Evolutionary conservation across 179 eudicot species (phyloP), one percentile per base, ranked within the genome.

Genomic region (Corrigiola litoralis): DNA sequence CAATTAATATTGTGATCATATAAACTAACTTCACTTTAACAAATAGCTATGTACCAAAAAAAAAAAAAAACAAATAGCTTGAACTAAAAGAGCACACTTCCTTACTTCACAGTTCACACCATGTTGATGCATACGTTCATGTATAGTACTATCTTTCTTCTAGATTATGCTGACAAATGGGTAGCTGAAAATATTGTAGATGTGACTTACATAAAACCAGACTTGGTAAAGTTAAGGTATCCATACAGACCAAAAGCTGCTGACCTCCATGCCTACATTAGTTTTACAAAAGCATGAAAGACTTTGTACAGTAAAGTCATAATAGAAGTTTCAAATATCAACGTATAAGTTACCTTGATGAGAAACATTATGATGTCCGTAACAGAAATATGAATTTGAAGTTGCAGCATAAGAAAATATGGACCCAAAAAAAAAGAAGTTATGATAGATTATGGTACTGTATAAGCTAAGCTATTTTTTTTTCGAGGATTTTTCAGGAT

Each of bases 191-290:
- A 42, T n/a, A 14, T 2, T 13, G 5, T 2, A 54, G 41, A 14
- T 3, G 11, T 41, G 56, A 72, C 88, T 76, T 69, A 87, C 95
- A 77, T 0, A 66, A 74, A 92, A 10, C 78, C 96, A 41, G 85
- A 77, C 63, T 87, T 90, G 72, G 98, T 92, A 81, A 92, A 92
- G 77, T 90, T 87, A 25, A 81, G 69, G 81, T 87, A 92, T n/a
- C 98, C 98, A 74, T 85, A 89, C 9, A 81, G 36, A 32, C 92
- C 90, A 82, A 92, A 92, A 63, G 87, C 72, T 16, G 86, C 50
- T 65, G 85, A 27, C 84, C 98, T 78, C 98, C 96, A 90, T 70
- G 96, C 79, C 98, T 92, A 14, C 44, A 40, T 45, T 41, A 62
- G n/a, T n/a, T n/a, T n/a, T n/a, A 47, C 44, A 64, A 31, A 36